Percentiles rank a stretch among this genome's conserved stretches.
Evolutionary conservation across 2,329 filamentous ascomycete genomes (phyloP).

Genomic region (Colletotrichum chrysophilum): DNA sequence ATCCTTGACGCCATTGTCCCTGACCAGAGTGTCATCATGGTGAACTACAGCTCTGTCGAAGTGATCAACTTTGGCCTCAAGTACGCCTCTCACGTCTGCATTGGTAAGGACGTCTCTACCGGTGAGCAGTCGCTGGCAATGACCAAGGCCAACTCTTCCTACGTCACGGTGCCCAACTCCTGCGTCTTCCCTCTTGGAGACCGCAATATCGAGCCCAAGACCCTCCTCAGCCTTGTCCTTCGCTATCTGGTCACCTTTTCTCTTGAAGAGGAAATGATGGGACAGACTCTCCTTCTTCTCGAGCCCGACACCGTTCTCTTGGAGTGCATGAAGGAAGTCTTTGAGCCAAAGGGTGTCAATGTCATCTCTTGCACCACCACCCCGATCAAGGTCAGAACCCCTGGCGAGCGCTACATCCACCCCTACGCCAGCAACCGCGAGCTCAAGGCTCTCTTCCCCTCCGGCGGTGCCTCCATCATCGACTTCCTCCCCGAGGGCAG

Average conservation of each 20-base stretch:
- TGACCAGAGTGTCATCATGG: slow-evolving; percentile 27
- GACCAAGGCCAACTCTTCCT: slow-evolving; percentile 38
- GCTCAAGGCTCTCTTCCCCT: slow-evolving; percentile 31
- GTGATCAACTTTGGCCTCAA: slow-evolving; percentile 29
- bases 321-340: slow-evolving; percentile 28
- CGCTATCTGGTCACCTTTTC: slow-evolving; percentile 27
- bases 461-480: slow-evolving; percentile 28
- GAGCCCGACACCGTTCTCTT: slow-evolving; percentile 35
- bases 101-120: slow-evolving; percentile 33
- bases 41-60: slow-evolving; percentile 41
- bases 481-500: slow-evolving; percentile 34
- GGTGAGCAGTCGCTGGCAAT: slow-evolving; percentile 32
- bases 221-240: slow-evolving; percentile 27
- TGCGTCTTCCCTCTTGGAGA: slow-evolving; percentile 22
- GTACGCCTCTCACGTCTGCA: slow-evolving; percentile 32
- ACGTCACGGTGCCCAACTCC: slow-evolving; percentile 27
- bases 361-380: slow-evolving; percentile 28
- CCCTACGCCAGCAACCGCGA: slow-evolving; percentile 28
- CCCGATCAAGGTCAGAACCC: not conserved
- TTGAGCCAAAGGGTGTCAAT: not conserved
- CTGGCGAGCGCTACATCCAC: slow-evolving; percentile 27
- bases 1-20: slow-evolving; percentile 10
- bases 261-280: slow-evolving; percentile 10
- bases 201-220: slow-evolving; percentile 15
- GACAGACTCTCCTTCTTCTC: slow-evolving; percentile 33